Conservation (phyloP, 345 rosid genomes). For the Microthlaspi erraticum region DNA sequence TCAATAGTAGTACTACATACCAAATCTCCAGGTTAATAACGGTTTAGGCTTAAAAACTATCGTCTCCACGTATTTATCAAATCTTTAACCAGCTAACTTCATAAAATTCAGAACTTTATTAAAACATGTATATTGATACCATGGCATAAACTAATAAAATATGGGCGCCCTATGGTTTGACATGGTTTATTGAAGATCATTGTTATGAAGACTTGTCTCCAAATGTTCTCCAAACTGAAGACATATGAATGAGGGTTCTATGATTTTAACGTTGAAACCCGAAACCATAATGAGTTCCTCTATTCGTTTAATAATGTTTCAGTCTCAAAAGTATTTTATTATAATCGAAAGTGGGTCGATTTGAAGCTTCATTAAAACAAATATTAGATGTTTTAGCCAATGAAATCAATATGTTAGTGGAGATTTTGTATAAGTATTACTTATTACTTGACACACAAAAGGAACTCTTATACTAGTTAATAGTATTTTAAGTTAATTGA, state of each 20-base stretch:
- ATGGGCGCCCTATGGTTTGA: slow-evolving; percentile 45
- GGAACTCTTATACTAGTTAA: not conserved
- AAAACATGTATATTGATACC: slow-evolving; percentile 3
- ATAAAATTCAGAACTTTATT: not conserved
- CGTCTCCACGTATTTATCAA: not conserved
- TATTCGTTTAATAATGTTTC: slow-evolving; percentile 18
- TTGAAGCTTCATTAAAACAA: slow-evolving; percentile 40
- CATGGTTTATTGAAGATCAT: slow-evolving; percentile 41
- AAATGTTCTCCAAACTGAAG: slow-evolving; percentile 44
- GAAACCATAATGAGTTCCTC: slow-evolving; percentile 37
- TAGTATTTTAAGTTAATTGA: slow-evolving; percentile 27
- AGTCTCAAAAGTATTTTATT: slow-evolving; percentile 38
- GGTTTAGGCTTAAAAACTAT: no score
- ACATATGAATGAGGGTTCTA: slow-evolving; percentile 46
- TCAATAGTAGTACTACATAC: not conserved
- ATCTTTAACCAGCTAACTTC: not conserved
- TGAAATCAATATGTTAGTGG: slow-evolving; percentile 35
- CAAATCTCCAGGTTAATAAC: not conserved
- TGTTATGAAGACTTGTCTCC: slow-evolving; percentile 47
- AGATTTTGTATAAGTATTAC: slow-evolving; percentile 23
- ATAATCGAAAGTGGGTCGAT: slow-evolving; percentile 40
- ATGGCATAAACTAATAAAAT: slow-evolving; percentile 18
- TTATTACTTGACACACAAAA: slow-evolving; percentile 2
- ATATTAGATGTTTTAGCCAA: slow-evolving; percentile 27
- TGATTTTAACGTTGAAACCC: slow-evolving; percentile 45